Conservation (phyloP, 352 stramenopile genomes). For the Phytopythium vexans region DNA sequence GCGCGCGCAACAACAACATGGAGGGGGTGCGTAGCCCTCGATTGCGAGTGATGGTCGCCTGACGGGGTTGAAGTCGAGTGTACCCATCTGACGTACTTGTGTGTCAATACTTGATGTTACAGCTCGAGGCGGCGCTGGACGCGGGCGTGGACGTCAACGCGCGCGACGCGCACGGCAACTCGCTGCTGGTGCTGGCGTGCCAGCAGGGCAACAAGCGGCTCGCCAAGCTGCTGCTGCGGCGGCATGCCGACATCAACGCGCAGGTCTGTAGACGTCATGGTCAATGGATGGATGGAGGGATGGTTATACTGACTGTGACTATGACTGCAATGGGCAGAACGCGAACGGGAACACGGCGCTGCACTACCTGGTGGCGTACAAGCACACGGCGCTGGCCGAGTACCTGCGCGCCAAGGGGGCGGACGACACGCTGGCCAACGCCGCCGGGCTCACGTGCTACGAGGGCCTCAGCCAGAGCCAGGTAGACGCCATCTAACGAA, state of each 20-base stretch:
- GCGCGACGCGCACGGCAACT: constrained; percentile 93
- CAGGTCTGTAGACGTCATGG: constrained; percentile 28
- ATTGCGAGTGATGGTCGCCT: neutral
- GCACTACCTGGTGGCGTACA: constrained; percentile 95
- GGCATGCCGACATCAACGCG: constrained; percentile 91
- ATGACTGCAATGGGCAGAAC: constrained; percentile 59
- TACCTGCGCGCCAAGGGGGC: constrained; percentile 94
- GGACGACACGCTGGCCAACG: constrained; percentile 91
- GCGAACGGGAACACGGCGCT: constrained; percentile 93
- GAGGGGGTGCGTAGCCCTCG: constrained; percentile 40
- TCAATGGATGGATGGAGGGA: too few species aligned
- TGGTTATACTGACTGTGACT: neutral
- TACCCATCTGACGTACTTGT: constrained; percentile 5
- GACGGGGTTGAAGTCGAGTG: neutral
- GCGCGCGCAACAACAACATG: constrained; percentile 78
- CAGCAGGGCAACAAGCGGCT: constrained; percentile 96
- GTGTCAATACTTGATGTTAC: constrained; percentile 4
- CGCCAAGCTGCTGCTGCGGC: constrained; percentile 92
- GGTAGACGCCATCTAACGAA: constrained; percentile 33
- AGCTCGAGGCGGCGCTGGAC: constrained; percentile 89
- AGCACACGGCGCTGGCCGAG: constrained; percentile 87
- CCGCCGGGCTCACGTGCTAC: constrained; percentile 92
- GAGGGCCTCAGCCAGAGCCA: constrained; percentile 83
- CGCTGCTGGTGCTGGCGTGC: constrained; percentile 93
- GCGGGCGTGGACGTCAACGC: constrained; percentile 87